Base-by-base conservation (phyloP, 2,329 filamentous ascomycete species). In the Fusarium sp. region DNA sequence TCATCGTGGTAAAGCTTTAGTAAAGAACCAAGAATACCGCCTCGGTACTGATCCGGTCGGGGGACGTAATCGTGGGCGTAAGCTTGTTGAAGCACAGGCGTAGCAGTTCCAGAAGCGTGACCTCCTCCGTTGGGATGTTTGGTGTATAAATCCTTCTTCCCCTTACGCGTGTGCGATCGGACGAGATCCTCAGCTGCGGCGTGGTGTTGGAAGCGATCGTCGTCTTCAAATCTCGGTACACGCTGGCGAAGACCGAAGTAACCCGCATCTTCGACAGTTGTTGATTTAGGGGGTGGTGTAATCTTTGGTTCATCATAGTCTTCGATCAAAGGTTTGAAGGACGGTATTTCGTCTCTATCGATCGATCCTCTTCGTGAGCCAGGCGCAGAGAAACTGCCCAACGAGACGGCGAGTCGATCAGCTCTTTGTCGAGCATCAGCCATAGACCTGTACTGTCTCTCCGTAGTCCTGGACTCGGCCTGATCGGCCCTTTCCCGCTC, bases 11-110 rank as follows among this genome's bases (percentile, higher is more conserved):
- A 91, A 12, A 94, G 84, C 78, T 90, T 92, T 52, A 96, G 82
- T 0, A 97, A 82, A 0, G 90, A 91, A 4, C 90, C 90, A 2
- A 97, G 82, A 48, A 95, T 88, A 30, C 93, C 92, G 30, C 90
- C 91, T 52, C 90, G 88, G 77, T 93, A 94, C 67, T 90, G 87
- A 24, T 84, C 81, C 7, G 92, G 92, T 44, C 85, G 84, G 46
- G 90, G 88, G 20, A 92, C 87, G 75, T 92, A 93, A 58, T 83
- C 81, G 47, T 82, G 78, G 16, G 74, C 75, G 59, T 88, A 85
- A 45, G 88, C 86, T 24, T 86, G 83, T 45, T 87, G 83, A 20
- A 76, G 68, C 12, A 79, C 70, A 1, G 81, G 81, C 4, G 81
- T 83, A 8, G 75, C 76, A 11, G 78, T 80, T 45, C 81, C 80